Evolutionary conservation across 148 eudicot species (phyloP).

Genomic region (Gaultheria prostrata): DNA sequence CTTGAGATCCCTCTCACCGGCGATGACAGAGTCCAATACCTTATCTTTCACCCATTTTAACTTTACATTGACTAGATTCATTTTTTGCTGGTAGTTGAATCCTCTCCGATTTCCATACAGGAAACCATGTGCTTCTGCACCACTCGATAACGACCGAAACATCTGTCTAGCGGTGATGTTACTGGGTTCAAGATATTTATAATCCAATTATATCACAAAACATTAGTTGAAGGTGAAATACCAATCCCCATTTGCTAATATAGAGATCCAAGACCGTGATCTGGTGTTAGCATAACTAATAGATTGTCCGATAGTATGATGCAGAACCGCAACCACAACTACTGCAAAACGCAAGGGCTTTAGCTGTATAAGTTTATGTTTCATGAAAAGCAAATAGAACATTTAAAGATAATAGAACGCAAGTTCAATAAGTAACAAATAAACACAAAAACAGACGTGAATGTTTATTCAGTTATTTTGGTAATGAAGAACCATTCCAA

Average conservation of each 20-base stretch:
- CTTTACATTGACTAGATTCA: slow-evolving; percentile 67
- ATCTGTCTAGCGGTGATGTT: slow-evolving; percentile 20
- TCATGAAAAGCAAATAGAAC: background rate
- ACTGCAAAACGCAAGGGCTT: background rate
- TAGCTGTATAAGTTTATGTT: background rate
- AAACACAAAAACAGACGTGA: background rate
- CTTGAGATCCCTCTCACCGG: slow-evolving; percentile 57
- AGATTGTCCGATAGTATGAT: background rate
- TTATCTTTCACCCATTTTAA: slow-evolving; percentile 84
- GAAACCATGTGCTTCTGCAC: slow-evolving; percentile 8
- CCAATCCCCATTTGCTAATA: background rate
- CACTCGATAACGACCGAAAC: slow-evolving; percentile 34
- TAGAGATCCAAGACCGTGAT: background rate
- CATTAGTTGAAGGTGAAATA: background rate
- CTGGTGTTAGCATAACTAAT: background rate
- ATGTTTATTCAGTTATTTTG: background rate
- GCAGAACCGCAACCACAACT: background rate
- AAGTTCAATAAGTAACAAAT: background rate
- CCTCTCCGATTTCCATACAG: slow-evolving; percentile 24
- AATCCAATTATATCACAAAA: background rate
- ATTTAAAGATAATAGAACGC: background rate
- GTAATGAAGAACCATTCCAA: background rate
- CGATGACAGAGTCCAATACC: slow-evolving; percentile 63
- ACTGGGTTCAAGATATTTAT: background rate
- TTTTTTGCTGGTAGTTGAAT: slow-evolving; percentile 47